Conservation (phyloP, 2,329 filamentous ascomycete species). For the Aureobasidium namibiae region DNA sequence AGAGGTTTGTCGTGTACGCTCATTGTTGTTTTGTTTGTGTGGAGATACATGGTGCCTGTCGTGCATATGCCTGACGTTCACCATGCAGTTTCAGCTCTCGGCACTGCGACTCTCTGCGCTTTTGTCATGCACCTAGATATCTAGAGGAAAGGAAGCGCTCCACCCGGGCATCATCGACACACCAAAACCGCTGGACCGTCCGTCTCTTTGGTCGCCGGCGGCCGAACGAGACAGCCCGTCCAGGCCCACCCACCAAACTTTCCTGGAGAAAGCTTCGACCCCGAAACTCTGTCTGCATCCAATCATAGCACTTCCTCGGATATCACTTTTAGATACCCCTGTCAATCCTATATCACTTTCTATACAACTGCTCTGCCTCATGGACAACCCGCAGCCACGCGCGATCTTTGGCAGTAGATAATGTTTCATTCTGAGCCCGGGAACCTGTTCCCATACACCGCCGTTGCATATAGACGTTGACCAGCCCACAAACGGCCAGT, state of each 20-base stretch:
- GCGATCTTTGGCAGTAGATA: too few species aligned
- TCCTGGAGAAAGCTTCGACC: conserved; percentile 3
- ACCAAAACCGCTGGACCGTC: not conserved
- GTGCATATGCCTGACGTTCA: not conserved
- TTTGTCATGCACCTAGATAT: not conserved
- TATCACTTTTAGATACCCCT: not conserved
- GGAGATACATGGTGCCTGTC: not conserved
- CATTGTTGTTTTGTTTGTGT: conserved; percentile 10
- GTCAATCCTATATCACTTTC: not conserved
- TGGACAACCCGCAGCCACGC: too few species aligned
- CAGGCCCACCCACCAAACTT: not conserved
- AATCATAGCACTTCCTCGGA: not conserved
- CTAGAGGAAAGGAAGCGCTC: not conserved
- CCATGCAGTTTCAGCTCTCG: not conserved
- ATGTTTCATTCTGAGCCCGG: not conserved
- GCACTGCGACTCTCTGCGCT: not conserved
- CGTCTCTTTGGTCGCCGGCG: not conserved
- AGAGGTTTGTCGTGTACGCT: conserved; percentile 17
- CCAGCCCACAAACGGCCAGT: not conserved
- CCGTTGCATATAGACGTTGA: not conserved
- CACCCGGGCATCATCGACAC: not conserved
- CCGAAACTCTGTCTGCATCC: not conserved
- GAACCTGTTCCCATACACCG: not conserved
- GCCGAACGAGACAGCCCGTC: not conserved
- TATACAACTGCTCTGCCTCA: not conserved